Conservation (phyloP, 2,329 filamentous ascomycete genomes). For the Parastagonospora avenae region DNA sequence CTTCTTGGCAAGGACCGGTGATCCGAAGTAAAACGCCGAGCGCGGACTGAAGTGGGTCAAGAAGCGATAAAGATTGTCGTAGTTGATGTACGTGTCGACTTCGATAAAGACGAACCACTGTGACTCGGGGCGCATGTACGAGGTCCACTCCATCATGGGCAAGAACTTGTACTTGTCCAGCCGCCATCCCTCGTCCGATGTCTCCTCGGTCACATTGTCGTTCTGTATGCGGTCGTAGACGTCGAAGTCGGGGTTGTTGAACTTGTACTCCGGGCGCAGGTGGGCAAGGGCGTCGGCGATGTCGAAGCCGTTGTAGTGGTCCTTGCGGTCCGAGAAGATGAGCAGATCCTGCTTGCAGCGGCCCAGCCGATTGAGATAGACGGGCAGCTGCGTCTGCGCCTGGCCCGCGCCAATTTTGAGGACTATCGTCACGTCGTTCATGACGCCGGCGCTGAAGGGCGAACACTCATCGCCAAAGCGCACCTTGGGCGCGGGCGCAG, state of each 20-base stretch:
- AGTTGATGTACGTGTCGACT: conserved; percentile 46
- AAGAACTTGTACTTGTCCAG: conserved; percentile 65
- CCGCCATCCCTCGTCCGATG: conserved; percentile 59
- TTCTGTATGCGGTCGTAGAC: conserved; percentile 56
- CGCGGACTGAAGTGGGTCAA: conserved; percentile 44
- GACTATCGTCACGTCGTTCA: conserved; percentile 58
- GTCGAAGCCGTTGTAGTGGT: conserved; percentile 56
- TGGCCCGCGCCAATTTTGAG: conserved; percentile 65
- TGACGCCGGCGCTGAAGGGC: conserved; percentile 37
- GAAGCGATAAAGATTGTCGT: conserved; percentile 49
- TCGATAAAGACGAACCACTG: conserved; percentile 47
- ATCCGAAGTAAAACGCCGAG: conserved; percentile 48
- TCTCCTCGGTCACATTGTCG: conserved; percentile 40
- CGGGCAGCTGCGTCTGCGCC: conserved; percentile 60
- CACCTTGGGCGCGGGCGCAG: conserved; percentile 24
- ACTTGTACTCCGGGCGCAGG: conserved; percentile 47
- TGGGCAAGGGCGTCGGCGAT: conserved; percentile 55
- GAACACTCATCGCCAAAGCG: conserved; percentile 39
- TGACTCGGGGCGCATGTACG: conserved; percentile 39
- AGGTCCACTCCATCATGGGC: conserved; percentile 59
- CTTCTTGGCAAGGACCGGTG: conserved; percentile 43
- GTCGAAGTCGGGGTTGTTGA: conserved; percentile 56
- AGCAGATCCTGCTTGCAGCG: conserved; percentile 61
- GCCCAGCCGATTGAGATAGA: conserved; percentile 60
- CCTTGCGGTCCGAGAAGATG: conserved; percentile 64